Evolutionary conservation across 176 grass and related monocot genomes (phyloP).

Genomic region (Cenchrus fungigraminus): DNA sequence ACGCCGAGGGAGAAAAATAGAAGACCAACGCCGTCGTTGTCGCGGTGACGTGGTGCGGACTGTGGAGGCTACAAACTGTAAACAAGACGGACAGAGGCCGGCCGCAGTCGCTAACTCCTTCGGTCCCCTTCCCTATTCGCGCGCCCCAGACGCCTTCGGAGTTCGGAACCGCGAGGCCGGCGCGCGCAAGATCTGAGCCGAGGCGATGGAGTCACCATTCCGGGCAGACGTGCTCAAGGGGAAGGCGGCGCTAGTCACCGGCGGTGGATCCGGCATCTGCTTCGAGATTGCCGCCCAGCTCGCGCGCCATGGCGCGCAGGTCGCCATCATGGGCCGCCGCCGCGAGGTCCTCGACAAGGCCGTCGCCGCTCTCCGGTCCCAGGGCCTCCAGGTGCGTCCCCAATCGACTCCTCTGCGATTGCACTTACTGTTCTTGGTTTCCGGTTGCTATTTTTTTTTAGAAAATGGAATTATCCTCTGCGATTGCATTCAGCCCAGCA

Average conservation of each 20-base stretch:
- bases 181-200: slow-evolving; percentile 8
- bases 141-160: neutral
- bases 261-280: slow-evolving; percentile 78
- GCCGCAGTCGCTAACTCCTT: neutral
- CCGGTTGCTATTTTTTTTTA: too few species aligned
- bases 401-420: neutral
- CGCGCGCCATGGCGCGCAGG: slow-evolving; percentile 72
- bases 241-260: slow-evolving; percentile 75
- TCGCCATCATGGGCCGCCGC: slow-evolving; percentile 92
- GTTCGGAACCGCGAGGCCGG: neutral
- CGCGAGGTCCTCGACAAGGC: slow-evolving; percentile 76
- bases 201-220: slow-evolving; percentile 16
- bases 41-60: neutral
- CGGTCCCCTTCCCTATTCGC: neutral
- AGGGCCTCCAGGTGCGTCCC: slow-evolving; percentile 67
- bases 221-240: slow-evolving; percentile 60
- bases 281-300: slow-evolving; percentile 83
- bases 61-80: neutral
- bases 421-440: neutral
- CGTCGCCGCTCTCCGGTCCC: slow-evolving; percentile 56
- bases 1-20: neutral
- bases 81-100: neutral
- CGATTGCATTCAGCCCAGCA: too few species aligned
- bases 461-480: too few species aligned
- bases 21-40: neutral